These are phyloP conservation scores for Verticillium longisporum DNA, from an alignment of 2,329 filamentous ascomycete species.

Conservation along the genomic window DNA sequence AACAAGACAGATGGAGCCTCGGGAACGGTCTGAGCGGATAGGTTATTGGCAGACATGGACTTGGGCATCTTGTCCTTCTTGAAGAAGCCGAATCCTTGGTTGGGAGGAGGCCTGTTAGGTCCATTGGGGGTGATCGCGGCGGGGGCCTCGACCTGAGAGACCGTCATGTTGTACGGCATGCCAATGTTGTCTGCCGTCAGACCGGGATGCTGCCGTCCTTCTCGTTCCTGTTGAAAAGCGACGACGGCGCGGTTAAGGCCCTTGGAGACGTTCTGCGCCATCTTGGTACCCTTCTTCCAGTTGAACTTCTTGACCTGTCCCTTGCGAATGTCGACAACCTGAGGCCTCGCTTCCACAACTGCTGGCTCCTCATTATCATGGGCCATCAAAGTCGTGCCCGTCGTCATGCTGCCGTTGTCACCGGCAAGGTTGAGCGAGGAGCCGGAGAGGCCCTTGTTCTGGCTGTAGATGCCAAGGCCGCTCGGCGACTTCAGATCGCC, in stretches of 20 bases:
- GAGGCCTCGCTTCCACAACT: constrained; percentile 67
- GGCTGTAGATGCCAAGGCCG: constrained; percentile 51
- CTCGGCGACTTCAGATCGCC: constrained; percentile 41
- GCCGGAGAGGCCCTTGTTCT: constrained; percentile 42
- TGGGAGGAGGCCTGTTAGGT: constrained; percentile 16
- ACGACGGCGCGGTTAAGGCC: constrained; percentile 89
- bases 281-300: constrained; percentile 95
- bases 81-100: constrained; percentile 67
- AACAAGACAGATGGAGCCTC: constrained; percentile 63
- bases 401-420: constrained; percentile 46
- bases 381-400: constrained; percentile 51
- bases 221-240: constrained; percentile 52
- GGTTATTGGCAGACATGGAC: constrained; percentile 36
- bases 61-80: constrained; percentile 48
- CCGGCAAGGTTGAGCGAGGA: constrained; percentile 38
- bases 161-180: constrained; percentile 64
- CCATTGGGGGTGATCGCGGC: constrained; percentile 23
- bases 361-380: constrained; percentile 58
- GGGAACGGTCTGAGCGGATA: constrained; percentile 30
- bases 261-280: constrained; percentile 91
- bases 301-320: constrained; percentile 95
- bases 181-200: constrained; percentile 59
- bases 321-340: constrained; percentile 91
- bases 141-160: constrained; percentile 45
- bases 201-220: constrained; percentile 46